Percentiles rank a stretch among this genome's conserved stretches.
Evolutionary conservation across 371 early-diverging fungal species (phyloP).

Genomic region (Mucor indicus): DNA sequence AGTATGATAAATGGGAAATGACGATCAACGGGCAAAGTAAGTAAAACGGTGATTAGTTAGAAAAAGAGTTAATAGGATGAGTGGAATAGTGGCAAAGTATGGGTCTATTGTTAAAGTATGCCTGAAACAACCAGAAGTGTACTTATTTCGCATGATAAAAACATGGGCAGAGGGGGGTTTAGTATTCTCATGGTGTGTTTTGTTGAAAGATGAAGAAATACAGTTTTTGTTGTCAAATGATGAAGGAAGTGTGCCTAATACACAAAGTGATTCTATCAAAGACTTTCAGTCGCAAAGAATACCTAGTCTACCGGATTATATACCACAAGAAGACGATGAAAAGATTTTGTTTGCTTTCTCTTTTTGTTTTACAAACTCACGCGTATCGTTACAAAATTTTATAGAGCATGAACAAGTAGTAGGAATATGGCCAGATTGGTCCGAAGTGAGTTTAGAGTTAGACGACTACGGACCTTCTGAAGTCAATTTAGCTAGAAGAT

Average conservation of each 20-base stretch:
- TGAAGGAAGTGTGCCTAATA: neutral
- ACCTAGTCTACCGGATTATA: slow-evolving; percentile 5
- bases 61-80: neutral
- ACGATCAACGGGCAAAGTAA: slow-evolving; percentile 8
- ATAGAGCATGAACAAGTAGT: slow-evolving; percentile 14
- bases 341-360: slow-evolving; percentile 11
- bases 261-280: slow-evolving; percentile 7
- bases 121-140: neutral
- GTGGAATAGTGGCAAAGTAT: slow-evolving; percentile 10
- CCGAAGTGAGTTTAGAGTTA: slow-evolving; percentile 1
- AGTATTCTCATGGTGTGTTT: slow-evolving; percentile 15
- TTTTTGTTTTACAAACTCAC: slow-evolving; percentile 6
- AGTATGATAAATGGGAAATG: slow-evolving; percentile 5
- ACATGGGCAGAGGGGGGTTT: slow-evolving; percentile 16
- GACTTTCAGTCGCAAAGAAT: slow-evolving; percentile 4
- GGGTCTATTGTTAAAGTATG: slow-evolving; percentile 10
- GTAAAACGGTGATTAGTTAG: neutral
- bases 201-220: slow-evolving; percentile 10
- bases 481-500: slow-evolving; percentile 13
- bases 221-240: neutral
- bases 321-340: slow-evolving; percentile 1
- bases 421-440: slow-evolving; percentile 20
- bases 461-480: neutral
- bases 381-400: slow-evolving; percentile 1
- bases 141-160: slow-evolving; percentile 9